Evolutionary conservation across 208 protist genomes (phyloP), one percentile per base, ranked within the genome.

Genomic region (Blechomonas ayalai): DNA sequence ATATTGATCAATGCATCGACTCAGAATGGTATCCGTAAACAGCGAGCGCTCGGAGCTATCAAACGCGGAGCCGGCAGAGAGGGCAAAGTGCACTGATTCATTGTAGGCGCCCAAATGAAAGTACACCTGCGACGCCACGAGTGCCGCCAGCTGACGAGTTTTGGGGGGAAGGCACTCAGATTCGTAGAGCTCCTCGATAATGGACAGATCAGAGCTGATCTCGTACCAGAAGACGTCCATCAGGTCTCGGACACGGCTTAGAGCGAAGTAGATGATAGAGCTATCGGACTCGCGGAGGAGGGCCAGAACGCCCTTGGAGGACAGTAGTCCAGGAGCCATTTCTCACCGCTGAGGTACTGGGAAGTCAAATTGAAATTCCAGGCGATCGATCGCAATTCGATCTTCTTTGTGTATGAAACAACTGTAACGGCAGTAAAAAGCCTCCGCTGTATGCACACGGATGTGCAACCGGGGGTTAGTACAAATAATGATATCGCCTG

Each of bases 51-150:
- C 55, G 18, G 63, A 63, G 22, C 96, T 73, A 67, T 98, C 86
- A 60, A 99, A 99, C 26, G 91, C 69, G 2, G 69, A 57, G 35
- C 96, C 97, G 15, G 98, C 95, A 20, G 64, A 69, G 4, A 99
- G 81, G 0, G 98, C 97, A 57, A 94, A 98, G 49, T 77, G 53
- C 36, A 99, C 86, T 7, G 97, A 90, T 34, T 97, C 89, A 46
- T 85, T 82, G 59, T 96, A 97, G 32, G 87, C 92, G 18, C 92
- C 92, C 15, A 99, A 82, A 65, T 99, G 96, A 67, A 98, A 99
- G 67, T 98, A 99, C 22, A 99, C 94, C 67, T 98, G 90, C 27
- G 88, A 95, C 1, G 85, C 80, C 23, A 98, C 75, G 2, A 98
- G 69, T 0, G 96, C 89, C 8, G 95, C 96, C 20, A 86, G 65